Evolutionary conservation across 345 rosid genomes (phyloP), one percentile per base, ranked within the genome.

Genomic region (Abelmoschus esculentus): DNA sequence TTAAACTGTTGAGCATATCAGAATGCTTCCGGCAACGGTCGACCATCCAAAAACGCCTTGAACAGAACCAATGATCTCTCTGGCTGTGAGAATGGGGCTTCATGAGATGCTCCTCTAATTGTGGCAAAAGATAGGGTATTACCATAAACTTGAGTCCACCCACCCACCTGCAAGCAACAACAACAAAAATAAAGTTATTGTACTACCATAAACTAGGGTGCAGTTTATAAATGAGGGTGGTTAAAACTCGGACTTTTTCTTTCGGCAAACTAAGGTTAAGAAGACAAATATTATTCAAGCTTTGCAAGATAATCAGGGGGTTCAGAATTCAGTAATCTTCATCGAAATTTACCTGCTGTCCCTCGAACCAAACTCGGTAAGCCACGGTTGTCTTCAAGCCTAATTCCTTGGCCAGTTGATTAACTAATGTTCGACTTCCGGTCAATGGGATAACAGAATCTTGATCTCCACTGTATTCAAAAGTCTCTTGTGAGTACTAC

Each of bases 31-130:
- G 98, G 98, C 13, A 91, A 83, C 49, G 89, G 85, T 67, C 64
- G 82, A 32, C 87, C 84, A 3, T 77, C 70, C 74, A 93, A 76
- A 78, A 93, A 85, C 40, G 92, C 87, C 73, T 79, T 84, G 82
- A 93, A 93, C 47, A 93, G 81, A 72, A 86, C 88, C n/a, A 93
- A 85, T 5, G 98, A 93, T 80, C 97, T 85, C 79, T 89, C 89
- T 7, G 97, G 98, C 86, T 93, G 98, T 14, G 97, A 90, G 73
- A 89, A 91, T 17, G 98, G 98, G 32, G 91, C 98, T 81, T 93
- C 97, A 55, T 93, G 98, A 3, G 98, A 80, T 46, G 97, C 97
- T 73, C 98, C 98, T 85, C 98, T 80, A 40, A 90, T 89, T 15
- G 98, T 93, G n/a, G 98, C 97, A 83, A 89, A 93, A 2, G 98